A percentile compares a stretch with the other conserved stretches of the same genome.
Evolutionary conservation across 768 basidiomycete species (phyloP).

Genomic region (Podaxis carcinomalis): DNA sequence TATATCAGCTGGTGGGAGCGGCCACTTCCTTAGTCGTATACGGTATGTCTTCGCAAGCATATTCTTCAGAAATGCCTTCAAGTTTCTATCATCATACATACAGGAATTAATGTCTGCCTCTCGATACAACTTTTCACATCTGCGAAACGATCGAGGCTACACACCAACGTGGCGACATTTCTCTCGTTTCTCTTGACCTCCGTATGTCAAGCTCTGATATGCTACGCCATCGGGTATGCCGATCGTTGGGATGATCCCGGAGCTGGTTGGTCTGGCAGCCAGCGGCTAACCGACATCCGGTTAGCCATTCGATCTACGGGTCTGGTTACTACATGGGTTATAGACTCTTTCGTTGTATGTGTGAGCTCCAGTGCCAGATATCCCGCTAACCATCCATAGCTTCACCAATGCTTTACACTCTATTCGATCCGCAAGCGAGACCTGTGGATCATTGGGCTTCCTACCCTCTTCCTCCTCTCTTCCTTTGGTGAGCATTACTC

Average conservation of each 20-base stretch:
- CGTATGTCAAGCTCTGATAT: background rate
- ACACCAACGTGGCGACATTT: background rate
- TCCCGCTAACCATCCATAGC: background rate
- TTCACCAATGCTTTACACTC: background rate
- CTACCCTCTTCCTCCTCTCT: background rate
- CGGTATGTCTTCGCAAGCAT: background rate
- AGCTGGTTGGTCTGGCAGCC: background rate
- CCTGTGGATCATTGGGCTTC: background rate
- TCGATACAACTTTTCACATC: background rate
- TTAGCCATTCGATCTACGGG: background rate
- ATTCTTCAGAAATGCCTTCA: background rate
- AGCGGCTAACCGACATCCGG: background rate
- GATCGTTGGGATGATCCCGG: background rate
- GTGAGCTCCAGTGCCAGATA: background rate
- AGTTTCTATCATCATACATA: background rate
- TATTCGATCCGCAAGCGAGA: background rate
- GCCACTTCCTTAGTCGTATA: background rate
- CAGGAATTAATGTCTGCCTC: background rate
- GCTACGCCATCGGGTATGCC: background rate
- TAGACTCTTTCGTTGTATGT: background rate
- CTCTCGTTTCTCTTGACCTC: background rate
- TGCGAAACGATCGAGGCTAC: background rate
- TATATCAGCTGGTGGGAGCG: background rate
- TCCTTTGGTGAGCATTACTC: background rate
- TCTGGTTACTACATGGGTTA: background rate